These are phyloP conservation scores for Fusarium pseudonygamai DNA, from an alignment of 2,329 filamentous ascomycete genomes.

Conservation along the genomic window DNA sequence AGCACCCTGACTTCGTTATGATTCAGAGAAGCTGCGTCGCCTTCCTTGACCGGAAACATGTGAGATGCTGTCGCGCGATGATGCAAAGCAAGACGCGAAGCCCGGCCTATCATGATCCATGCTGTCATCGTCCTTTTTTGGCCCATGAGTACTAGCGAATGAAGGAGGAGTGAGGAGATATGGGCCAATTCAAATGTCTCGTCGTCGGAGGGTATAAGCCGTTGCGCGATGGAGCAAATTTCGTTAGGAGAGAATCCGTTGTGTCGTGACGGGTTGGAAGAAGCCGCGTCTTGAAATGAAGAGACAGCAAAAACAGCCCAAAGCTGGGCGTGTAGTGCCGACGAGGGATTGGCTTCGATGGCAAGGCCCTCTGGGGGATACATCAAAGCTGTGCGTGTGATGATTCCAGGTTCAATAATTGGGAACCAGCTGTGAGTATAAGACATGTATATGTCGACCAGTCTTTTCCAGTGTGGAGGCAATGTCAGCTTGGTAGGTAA, in stretches of 20 bases:
- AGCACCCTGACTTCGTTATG: constrained; percentile 38
- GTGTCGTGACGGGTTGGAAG: constrained; percentile 5
- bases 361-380: constrained; percentile 52
- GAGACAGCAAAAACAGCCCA: constrained; percentile 69
- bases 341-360: constrained; percentile 47
- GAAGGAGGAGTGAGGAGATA: constrained; percentile 57
- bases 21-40: constrained; percentile 14
- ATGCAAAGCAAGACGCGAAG: constrained; percentile 58
- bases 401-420: constrained; percentile 72
- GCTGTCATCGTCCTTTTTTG: constrained; percentile 65
- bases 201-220: constrained; percentile 59
- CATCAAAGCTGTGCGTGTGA: constrained; percentile 59
- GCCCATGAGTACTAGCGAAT: constrained; percentile 71
- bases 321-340: constrained; percentile 60
- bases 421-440: constrained; percentile 83
- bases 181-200: constrained; percentile 56
- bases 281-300: constrained; percentile 60
- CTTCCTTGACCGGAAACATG: constrained; percentile 34
- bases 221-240: constrained; percentile 62
- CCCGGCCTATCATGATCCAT: constrained; percentile 72
- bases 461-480: constrained; percentile 64
- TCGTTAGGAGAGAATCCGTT: constrained; percentile 37
- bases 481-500: constrained; percentile 48
- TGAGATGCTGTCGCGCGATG: constrained; percentile 25
- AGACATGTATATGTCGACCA: constrained; percentile 78